Evolutionary conservation across 1,139 yeast species (phyloP), one percentile per base, ranked within the genome.

Genomic region (Geotrichum siamense): DNA sequence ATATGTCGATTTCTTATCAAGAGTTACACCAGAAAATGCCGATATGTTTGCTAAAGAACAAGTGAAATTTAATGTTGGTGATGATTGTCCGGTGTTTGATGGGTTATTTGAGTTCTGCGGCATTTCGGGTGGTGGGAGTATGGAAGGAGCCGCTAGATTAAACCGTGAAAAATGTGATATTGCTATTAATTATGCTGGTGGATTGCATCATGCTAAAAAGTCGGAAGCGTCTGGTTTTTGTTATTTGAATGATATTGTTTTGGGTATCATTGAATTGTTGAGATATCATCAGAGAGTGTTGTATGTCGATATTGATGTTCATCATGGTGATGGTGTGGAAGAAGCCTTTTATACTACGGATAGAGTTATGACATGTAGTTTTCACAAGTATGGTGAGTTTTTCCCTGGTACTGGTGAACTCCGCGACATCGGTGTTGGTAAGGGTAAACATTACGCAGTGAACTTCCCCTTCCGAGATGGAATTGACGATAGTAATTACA

Each of bases 311-410:
- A 91, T 87, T 51, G 98, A 91, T 64, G 86, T 91, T 19, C 98
- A 91, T 62, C 98, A 91, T 59, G 98, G 98, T 47, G 98, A 91
- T 64, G 98, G 97, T 52, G 98, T 91, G 25, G 96, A 91, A 64
- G 97, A 91, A 63, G 97, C 97, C 0, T 91, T 91, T 60, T 91
- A 89, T 64, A 80, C 96, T 9, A 87, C 96, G 3, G 97, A 91
- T 63, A 71, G 97, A 53, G 98, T 91, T 41, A 87, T 91, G 97
- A 91, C 97, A 0, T 85, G 94, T 58, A 85, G 96, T 5, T 91
- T 91, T 72, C 98, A 91, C 68, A 91, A 91, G 62, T 91, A 86
- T 61, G 96, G 96, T 32, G 96, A 87, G 63, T 87, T 85, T 62
- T 87, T 87, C 76, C 96, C 96, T 1, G 96, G 96, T 40, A 87